Conservation (phyloP, 139 green algal species). For the Protoeuglena noctilucae region DNA sequence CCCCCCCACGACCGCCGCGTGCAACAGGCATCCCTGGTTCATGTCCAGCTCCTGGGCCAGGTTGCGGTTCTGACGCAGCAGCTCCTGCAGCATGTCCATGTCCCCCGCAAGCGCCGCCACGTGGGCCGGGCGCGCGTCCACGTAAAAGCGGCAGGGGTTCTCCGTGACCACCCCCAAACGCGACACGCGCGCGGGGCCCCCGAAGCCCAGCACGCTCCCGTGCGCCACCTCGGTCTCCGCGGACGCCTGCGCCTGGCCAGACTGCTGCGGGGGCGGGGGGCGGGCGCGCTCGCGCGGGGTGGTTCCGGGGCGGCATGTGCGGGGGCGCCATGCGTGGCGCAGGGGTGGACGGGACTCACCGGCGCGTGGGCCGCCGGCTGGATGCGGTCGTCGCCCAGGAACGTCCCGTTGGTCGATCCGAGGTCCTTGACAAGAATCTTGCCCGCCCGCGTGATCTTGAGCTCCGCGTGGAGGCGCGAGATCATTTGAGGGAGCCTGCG, state of each 20-base stretch:
- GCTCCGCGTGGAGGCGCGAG: not conserved
- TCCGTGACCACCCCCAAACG: not conserved
- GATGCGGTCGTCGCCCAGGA: not conserved
- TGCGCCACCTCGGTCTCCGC: not conserved
- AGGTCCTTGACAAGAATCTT: not conserved
- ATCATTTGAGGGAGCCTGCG: not conserved
- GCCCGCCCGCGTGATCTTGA: not conserved
- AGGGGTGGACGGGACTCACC: too few relatives aligned
- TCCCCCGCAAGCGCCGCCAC: not conserved
- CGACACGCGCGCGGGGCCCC: not conserved
- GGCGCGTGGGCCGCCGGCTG: not conserved
- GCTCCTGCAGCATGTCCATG: not conserved
- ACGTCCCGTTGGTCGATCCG: not conserved
- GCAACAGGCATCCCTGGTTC: not conserved
- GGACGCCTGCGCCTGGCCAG: not conserved
- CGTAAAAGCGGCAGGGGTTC: not conserved
- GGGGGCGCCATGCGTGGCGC: too few relatives aligned
- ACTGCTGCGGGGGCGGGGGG: too few relatives aligned
- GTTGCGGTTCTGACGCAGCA: not conserved
- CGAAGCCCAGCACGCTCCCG: not conserved
- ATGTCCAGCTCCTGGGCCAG: not conserved
- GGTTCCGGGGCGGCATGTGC: too few relatives aligned
- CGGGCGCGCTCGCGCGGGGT: too few relatives aligned
- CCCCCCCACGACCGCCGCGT: not conserved
- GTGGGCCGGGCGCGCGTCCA: not conserved